Percentiles rank a stretch among this genome's conserved stretches.
These are phyloP conservation scores for Apophysomyces variabilis DNA, from an alignment of 371 early-diverging fungal species.

Conservation along the genomic window DNA sequence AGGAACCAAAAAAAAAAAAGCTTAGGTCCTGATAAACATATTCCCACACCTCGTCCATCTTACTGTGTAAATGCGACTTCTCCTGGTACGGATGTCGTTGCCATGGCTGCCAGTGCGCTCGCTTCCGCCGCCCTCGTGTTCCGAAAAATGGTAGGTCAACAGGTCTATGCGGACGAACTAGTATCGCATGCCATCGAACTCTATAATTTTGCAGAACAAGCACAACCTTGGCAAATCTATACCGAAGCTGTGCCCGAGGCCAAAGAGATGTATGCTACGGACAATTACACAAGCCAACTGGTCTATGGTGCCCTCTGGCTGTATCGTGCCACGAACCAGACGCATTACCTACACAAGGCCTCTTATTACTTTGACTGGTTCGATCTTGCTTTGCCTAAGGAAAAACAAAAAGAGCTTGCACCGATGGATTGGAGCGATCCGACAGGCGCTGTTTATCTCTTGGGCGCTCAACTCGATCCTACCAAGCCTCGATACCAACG, in stretches of 20 bases:
- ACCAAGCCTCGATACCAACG: constrained; percentile 40
- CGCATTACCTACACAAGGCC: constrained; percentile 52
- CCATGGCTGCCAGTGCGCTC: constrained; percentile 54
- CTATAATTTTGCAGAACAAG: constrained; percentile 54
- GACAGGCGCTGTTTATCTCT: constrained; percentile 50
- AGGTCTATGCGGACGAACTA: constrained; percentile 22
- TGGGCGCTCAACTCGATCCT: constrained; percentile 55
- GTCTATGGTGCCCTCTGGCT: constrained; percentile 70
- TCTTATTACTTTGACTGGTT: constrained; percentile 51
- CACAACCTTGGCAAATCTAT: constrained; percentile 59
- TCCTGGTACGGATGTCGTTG: constrained; percentile 57
- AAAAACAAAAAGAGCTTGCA: background rate
- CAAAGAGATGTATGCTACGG: constrained; percentile 46
- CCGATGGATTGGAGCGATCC: constrained; percentile 63
- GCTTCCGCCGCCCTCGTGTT: constrained; percentile 58
- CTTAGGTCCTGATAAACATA: constrained; percentile 30
- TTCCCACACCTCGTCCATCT: constrained; percentile 50
- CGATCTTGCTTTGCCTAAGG: constrained; percentile 9
- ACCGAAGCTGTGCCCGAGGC: constrained; percentile 46
- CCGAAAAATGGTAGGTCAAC: constrained; percentile 36
- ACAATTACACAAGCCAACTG: constrained; percentile 55
- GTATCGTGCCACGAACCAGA: constrained; percentile 53
- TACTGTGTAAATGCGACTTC: constrained; percentile 33
- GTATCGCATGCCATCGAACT: constrained; percentile 20
- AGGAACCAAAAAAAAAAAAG: too few relatives aligned